A percentile compares a stretch with the other conserved stretches of the same genome.
Evolutionary conservation across 2,329 filamentous ascomycete species (phyloP).

Genomic region (Thielaviopsis euricoi): DNA sequence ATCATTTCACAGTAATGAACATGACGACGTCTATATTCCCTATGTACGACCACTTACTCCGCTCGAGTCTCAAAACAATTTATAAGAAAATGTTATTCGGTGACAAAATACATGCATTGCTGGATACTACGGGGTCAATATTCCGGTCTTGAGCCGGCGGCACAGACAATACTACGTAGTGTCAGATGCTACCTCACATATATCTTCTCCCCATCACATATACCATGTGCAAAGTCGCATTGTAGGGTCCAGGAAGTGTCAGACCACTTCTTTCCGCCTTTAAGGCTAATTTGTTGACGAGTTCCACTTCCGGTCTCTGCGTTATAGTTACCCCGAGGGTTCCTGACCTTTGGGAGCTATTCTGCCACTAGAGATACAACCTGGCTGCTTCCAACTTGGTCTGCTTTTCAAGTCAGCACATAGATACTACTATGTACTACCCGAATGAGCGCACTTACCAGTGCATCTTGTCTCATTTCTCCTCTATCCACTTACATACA

Average conservation of each 20-base stretch:
- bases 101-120: background rate
- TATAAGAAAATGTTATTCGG: background rate
- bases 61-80: background rate
- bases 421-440: background rate
- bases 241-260: background rate
- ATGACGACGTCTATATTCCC: background rate
- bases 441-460: too few species aligned
- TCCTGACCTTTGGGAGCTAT: background rate
- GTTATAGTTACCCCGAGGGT: background rate
- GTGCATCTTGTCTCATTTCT: too few species aligned
- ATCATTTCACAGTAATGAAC: background rate
- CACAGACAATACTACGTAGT: background rate
- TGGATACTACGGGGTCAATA: background rate
- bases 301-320: background rate
- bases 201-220: background rate
- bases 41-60: background rate
- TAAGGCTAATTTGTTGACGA: background rate
- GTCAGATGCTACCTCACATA: background rate
- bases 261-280: background rate
- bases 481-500: too few species aligned
- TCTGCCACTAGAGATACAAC: background rate
- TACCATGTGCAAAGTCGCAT: background rate
- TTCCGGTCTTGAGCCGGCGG: background rate
- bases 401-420: background rate
- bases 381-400: background rate